Conservation (phyloP, 176 grass and related monocot species). For the Carex cristatella region DNA sequence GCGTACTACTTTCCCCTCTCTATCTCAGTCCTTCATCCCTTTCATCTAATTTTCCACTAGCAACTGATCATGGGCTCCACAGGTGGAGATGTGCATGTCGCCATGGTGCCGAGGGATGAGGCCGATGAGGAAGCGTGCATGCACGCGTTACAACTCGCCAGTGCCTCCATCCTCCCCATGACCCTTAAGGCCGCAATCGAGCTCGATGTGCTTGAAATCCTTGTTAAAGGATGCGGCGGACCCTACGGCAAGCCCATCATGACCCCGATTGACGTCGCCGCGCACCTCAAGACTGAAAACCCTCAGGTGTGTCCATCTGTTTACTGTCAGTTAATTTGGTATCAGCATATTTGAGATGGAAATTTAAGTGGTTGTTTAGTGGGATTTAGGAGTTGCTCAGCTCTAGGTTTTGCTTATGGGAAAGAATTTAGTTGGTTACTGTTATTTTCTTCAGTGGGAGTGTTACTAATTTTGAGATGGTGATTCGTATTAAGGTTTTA, state of each 20-base stretch:
- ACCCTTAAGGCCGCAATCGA: constrained; percentile 92
- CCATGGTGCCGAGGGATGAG: constrained; percentile 21
- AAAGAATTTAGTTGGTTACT: background rate
- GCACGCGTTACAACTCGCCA: constrained; percentile 67
- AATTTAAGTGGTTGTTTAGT: background rate
- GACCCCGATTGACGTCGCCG: constrained; percentile 43
- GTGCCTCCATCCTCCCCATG: constrained; percentile 87
- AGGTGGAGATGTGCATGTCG: background rate
- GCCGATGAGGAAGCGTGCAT: constrained; percentile 92
- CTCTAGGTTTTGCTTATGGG: background rate
- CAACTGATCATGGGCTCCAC: constrained; percentile 43
- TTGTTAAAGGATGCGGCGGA: constrained; percentile 27
- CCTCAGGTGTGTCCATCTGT: constrained; percentile 59
- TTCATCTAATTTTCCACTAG: background rate
- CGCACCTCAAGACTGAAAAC: constrained; percentile 39
- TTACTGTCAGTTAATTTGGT: background rate
- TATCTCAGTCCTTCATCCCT: background rate
- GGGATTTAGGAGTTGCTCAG: background rate
- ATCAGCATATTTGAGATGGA: background rate
- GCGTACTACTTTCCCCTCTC: background rate
- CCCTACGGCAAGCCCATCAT: constrained; percentile 11
- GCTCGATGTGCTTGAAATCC: constrained; percentile 66
- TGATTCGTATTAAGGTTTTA: background rate
- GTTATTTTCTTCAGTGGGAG: background rate
- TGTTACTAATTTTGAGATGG: background rate